Evolutionary conservation across 2,329 filamentous ascomycete species (phyloP), one percentile per base, ranked within the genome.

Genomic region (Orbilia blumenaviensis): DNA sequence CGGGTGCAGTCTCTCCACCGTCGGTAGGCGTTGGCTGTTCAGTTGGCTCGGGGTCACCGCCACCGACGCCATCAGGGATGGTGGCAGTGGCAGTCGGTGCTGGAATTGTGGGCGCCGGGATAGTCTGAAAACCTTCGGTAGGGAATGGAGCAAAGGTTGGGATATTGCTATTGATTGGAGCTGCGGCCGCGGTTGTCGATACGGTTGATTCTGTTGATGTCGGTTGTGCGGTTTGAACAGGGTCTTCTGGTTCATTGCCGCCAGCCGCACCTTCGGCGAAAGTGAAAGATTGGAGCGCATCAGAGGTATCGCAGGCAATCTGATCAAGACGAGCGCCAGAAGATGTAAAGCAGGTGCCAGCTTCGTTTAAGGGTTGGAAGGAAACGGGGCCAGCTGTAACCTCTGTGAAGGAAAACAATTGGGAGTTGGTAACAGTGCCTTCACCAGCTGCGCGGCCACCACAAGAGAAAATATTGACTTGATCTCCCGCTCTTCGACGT

Each of bases 381-480:
- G 83, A 79, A 16, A 86, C 80, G 0, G 86, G 83, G 0, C 83
- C 84, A 14, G 82, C 79, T 6, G 81, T 81, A 23, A 75, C 58
- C 18, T 84, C 84, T 25, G 83, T 82, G 68, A 87, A 86, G 10
- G 82, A 80, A 76, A 88, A 88, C 1, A 87, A 81, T 80, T 88
- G 87, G 0, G 86, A 88, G 62, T 84, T 81, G 5, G 86, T 85
- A 1, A 87, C 85, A 3, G 81, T 78, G 12, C 87, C 87, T 18
- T 81, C 81, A 48, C 87, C 87, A 72, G 87, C 87, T 18, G 87
- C 87, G 41, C 87, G 83, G 14, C 87, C 87, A 60, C 87, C 87
- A 76, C 87, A 89, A 9, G 87, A 87, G 79, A 89, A 89, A 23
- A 89, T 83, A 34, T 86, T 79, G 12, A 88, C 86, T 78, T 87